Evolutionary conservation across 805 yeast species (phyloP), one percentile per base, ranked within the genome.

Genomic region (Wickerhamiella lipophila): DNA sequence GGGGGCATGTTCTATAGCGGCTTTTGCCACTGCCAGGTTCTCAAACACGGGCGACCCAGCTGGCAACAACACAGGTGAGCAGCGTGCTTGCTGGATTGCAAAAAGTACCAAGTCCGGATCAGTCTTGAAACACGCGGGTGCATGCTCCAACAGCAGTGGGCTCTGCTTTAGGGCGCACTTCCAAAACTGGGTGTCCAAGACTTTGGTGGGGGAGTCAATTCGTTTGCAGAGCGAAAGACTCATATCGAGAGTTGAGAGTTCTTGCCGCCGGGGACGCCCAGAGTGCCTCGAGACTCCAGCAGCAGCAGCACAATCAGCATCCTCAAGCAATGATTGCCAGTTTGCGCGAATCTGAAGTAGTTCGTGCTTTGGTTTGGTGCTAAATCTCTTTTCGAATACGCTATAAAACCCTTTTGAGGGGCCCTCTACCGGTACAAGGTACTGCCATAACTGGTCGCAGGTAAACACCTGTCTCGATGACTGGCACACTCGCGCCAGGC

Each of bases 361-460:
- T 25, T 26, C n/a, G 2, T n/a, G 35, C 25, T 4, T 7, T 4
- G 44, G 22, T 18, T 41, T 41, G 16, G n/a, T 29, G n/a, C 11
- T 27, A 2, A 13, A 27, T 6, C 21, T n/a, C 25, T 41, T 19
- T n/a, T 27, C 21, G 18, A 26, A 12, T 15, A 29, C 16, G 7
- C 13, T 9, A 29, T 35, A 15, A 30, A 23, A n/a, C 13, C 21
- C 29, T 1, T 13, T 12, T 23, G 12, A 13, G 16, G 30, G 22
- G 5, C 38, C 26, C 13, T 44, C 22, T 27, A 15, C 25, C 41
- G 47, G 47, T 6, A 26, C 38, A 5, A 45, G 26, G 13, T 11
- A 8, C 16, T 41, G 22, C 48, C 48, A 45, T 4, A 45, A 16
- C 27, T 21, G 13, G 21, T 45, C 48, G 15, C 29, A 9, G 5